Evolutionary conservation across 129 eudicot species (phyloP).

Genomic region (Flaveria brownii): DNA sequence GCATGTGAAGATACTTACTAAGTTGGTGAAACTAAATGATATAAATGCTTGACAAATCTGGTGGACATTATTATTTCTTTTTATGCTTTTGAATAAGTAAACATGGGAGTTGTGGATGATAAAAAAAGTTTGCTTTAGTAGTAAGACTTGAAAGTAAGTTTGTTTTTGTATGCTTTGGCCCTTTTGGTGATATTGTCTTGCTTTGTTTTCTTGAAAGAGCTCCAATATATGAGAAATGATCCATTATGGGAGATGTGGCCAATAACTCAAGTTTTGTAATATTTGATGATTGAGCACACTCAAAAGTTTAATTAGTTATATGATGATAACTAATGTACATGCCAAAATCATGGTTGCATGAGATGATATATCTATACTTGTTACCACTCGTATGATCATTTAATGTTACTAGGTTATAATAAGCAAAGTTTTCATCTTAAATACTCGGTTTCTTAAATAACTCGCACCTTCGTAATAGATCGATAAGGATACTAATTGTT

Average conservation of each 20-base stretch:
- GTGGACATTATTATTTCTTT: slow-evolving; percentile 9
- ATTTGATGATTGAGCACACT: not conserved
- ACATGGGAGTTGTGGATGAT: slow-evolving; percentile 11
- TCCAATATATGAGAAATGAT: not conserved
- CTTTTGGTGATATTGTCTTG: slow-evolving; percentile 4
- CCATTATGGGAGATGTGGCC: not conserved
- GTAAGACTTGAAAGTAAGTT: slow-evolving; percentile 17
- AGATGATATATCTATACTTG: not conserved
- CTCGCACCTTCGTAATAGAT: not conserved
- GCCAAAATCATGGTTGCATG: slow-evolving; percentile 13
- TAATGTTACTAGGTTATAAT: slow-evolving; percentile 1
- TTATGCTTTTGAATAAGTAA: slow-evolving; percentile 20
- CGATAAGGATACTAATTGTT: not conserved
- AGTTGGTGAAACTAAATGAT: slow-evolving; percentile 29
- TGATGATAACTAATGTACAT: not conserved
- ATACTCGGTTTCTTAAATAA: not conserved
- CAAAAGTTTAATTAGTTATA: not conserved
- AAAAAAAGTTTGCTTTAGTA: slow-evolving; percentile 23
- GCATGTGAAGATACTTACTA: slow-evolving; percentile 35
- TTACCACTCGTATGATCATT: not conserved
- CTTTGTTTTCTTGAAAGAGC: slow-evolving; percentile 17
- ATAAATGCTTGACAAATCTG: slow-evolving; percentile 26
- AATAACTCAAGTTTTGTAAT: slow-evolving; percentile 6
- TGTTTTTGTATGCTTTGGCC: not conserved
- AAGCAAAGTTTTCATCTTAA: not conserved